Evolutionary conservation across 257 asterid genomes (phyloP).

Genomic region (Jasminum sambac): DNA sequence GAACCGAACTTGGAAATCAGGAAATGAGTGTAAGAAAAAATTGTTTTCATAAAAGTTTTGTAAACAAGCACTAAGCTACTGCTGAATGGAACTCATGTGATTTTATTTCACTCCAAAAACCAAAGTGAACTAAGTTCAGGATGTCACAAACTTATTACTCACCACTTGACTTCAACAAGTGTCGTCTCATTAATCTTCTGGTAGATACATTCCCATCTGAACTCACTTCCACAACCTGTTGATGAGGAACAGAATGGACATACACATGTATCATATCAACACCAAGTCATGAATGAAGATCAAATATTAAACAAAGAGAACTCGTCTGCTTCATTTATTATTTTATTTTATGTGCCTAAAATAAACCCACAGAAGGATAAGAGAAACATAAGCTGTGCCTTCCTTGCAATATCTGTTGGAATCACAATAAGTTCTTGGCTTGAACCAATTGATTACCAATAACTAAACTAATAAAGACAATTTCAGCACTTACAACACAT

Average conservation of each 20-base stretch:
- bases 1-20: too few species aligned
- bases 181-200: conserved; percentile 77
- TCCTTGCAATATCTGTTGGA: neutral
- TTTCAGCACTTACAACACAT: neutral
- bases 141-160: conserved; percentile 29
- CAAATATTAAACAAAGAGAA: neutral
- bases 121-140: conserved; percentile 5
- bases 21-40: too few species aligned
- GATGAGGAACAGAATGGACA: conserved; percentile 21
- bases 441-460: neutral
- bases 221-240: conserved; percentile 92
- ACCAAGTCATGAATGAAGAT: conserved; percentile 1
- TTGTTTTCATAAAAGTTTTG: too few species aligned
- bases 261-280: conserved; percentile 14
- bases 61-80: neutral
- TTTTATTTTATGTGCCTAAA: conserved; percentile 1
- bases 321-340: conserved; percentile 8
- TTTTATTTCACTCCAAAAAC: conserved; percentile 2
- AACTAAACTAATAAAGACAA: neutral
- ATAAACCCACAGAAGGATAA: neutral
- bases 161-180: conserved; percentile 91
- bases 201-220: conserved; percentile 78
- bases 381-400: conserved; percentile 14
- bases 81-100: neutral
- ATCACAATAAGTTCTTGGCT: neutral